Evolutionary conservation across 106 monocot genomes (phyloP), one percentile per base, ranked within the genome.

Genomic region (Posidonia australis): DNA sequence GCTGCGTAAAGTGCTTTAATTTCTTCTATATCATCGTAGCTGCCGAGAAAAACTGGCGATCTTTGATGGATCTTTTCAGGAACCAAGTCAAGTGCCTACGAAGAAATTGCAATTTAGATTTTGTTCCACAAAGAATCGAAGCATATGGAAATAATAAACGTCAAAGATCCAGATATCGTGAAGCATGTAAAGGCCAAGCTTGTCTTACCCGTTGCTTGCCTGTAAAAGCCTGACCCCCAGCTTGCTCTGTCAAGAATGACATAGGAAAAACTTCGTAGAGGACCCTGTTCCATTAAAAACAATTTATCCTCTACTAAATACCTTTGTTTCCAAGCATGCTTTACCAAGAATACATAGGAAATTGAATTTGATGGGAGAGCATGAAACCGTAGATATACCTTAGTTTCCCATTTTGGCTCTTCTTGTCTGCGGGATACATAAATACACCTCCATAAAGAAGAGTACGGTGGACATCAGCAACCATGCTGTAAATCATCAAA

Each of bases 241-340:
- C 98, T 77, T 98, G 91, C 62, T 98, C 98, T 77, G 91, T 81
- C 67, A 98, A 78, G 64, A 98, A 98, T 58, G 98, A 85, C 98
- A 98, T 98, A 4, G 98, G 98, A 47, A 98, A 98, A n/a, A 98
- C 98, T 77, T 98, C 98, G 76, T 98, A 98, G 0, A 98, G 85
- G 60, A 98, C 88, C 62, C 98, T 98, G 86, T 76, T 20, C 3
- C 62, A 72, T 44, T 42, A 20, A 29, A 43, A 18, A 46, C 16
- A 26, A 27, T 52, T 20, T 7, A 36, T 4, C 36, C 36, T 36
- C 7, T 36, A 4, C 36, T 36, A 36, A 7, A 36, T 4, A 36
- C 2, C n/a, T n/a, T 36, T 2, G 36, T 4, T 36, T 4, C 36
- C 36, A 7, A 36, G 36, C 2, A 4, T 2, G 36, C 36, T 36